These are phyloP conservation scores for Phytopythium ostracodes DNA, from an alignment of 352 stramenopile species.

Conservation along the genomic window DNA sequence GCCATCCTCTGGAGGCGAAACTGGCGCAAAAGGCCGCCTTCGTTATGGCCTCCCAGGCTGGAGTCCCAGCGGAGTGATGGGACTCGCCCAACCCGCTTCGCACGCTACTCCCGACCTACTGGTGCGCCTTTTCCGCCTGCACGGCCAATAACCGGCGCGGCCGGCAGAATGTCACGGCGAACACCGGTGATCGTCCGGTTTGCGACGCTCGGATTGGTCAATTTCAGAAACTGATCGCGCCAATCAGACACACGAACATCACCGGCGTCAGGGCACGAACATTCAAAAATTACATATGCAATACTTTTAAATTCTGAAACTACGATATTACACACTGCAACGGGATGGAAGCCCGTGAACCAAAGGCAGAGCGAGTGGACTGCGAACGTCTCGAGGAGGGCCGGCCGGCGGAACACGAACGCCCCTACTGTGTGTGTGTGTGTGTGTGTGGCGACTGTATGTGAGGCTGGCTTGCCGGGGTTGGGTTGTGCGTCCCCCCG, in stretches of 20 bases:
- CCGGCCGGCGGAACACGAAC: conserved; percentile 5
- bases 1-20: not conserved
- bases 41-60: no score
- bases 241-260: conserved; percentile 5
- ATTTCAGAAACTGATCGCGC: not conserved
- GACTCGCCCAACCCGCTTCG: conserved; percentile 1
- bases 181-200: not conserved
- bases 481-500: not conserved
- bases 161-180: conserved; percentile 4
- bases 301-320: not conserved
- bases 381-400: not conserved
- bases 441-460: not conserved
- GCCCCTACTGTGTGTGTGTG: not conserved
- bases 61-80: not conserved
- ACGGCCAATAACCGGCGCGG: conserved; percentile 6
- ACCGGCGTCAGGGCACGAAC: not conserved
- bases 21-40: not conserved
- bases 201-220: conserved; percentile 2
- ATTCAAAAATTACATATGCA: not conserved
- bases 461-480: not conserved
- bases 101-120: not conserved
- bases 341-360: not conserved
- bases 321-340: not conserved
- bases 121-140: not conserved
- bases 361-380: not conserved